A percentile compares a stretch with the other conserved stretches of the same genome.
Conservation (phyloP, 768 basidiomycete genomes). For the Russula abietina region DNA sequence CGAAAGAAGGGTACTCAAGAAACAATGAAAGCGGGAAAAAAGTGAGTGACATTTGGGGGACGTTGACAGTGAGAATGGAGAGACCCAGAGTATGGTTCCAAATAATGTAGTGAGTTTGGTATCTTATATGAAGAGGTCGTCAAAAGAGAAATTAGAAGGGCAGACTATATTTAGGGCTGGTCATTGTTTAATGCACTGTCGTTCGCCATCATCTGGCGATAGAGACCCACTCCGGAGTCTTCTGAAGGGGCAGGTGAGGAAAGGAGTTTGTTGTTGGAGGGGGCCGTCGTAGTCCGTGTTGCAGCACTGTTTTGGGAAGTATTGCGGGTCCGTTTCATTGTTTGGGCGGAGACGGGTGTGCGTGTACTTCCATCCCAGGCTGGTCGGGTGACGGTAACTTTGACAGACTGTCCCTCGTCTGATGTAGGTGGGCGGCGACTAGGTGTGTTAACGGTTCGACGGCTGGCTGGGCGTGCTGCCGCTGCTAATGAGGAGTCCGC, state of each 20-base stretch:
- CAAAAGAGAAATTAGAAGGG: constrained; percentile 26
- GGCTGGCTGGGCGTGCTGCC: constrained; percentile 54
- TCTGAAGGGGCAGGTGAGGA: constrained; percentile 71
- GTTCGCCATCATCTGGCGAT: constrained; percentile 73
- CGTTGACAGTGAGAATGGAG: constrained; percentile 26
- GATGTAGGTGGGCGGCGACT: constrained; percentile 43
- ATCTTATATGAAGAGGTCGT: constrained; percentile 15
- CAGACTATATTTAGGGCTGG: constrained; percentile 22
- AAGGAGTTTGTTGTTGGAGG: constrained; percentile 42
- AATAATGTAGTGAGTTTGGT: constrained; percentile 25
- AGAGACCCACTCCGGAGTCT: constrained; percentile 80
- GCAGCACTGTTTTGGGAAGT: constrained; percentile 67
- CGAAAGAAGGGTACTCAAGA: constrained; percentile 20
- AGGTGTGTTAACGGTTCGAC: constrained; percentile 45
- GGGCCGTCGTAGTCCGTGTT: constrained; percentile 33
- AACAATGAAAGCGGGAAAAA: constrained; percentile 14
- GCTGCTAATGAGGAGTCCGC: constrained; percentile 42
- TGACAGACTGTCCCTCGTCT: constrained; percentile 59
- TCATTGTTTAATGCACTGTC: constrained; percentile 55
- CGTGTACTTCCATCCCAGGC: constrained; percentile 65
- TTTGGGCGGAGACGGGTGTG: constrained; percentile 31
- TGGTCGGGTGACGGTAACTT: constrained; percentile 68
- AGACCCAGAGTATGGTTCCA: constrained; percentile 25
- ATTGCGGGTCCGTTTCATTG: constrained; percentile 59
- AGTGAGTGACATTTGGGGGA: constrained; percentile 19